Conservation (phyloP, 2,329 filamentous ascomycete genomes). For the Trichophyton rubrum region DNA sequence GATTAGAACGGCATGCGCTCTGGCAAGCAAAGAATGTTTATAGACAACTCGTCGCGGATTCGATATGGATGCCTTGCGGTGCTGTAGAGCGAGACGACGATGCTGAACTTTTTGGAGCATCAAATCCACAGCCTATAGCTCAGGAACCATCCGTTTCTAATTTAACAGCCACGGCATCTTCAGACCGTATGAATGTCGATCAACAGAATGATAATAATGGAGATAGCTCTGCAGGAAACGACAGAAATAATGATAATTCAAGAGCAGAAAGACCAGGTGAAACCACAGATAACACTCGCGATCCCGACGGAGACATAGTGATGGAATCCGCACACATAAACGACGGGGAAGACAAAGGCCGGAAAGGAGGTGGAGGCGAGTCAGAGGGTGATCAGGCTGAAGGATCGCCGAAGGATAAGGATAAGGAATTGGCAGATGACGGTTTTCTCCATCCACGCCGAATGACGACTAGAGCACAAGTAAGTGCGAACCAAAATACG, state of each 20-base stretch:
- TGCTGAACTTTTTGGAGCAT: constrained; percentile 30
- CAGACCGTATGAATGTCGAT: neutral
- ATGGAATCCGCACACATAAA: neutral
- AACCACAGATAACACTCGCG: neutral
- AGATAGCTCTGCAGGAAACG: no score
- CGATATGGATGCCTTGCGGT: constrained; percentile 46
- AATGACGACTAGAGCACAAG: constrained; percentile 36
- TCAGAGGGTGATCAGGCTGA: neutral
- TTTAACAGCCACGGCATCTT: no score
- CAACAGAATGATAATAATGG: neutral
- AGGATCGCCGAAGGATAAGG: neutral
- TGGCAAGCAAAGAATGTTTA: constrained; percentile 47
- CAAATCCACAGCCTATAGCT: neutral
- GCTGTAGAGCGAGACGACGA: constrained; percentile 41
- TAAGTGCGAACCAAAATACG: constrained; percentile 27
- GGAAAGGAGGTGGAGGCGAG: no score
- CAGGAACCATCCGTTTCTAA: no score
- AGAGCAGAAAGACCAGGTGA: neutral
- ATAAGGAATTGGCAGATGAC: neutral
- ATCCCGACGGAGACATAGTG: neutral
- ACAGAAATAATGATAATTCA: neutral
- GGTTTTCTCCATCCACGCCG: constrained; percentile 30
- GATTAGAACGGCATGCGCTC: constrained; percentile 44
- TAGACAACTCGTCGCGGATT: constrained; percentile 47
- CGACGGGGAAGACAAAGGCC: neutral